Evolutionary conservation across 495 filamentous ascomycete genomes (phyloP), one percentile per base, ranked within the genome.

Genomic region (Aspergillus bertholletiae): DNA sequence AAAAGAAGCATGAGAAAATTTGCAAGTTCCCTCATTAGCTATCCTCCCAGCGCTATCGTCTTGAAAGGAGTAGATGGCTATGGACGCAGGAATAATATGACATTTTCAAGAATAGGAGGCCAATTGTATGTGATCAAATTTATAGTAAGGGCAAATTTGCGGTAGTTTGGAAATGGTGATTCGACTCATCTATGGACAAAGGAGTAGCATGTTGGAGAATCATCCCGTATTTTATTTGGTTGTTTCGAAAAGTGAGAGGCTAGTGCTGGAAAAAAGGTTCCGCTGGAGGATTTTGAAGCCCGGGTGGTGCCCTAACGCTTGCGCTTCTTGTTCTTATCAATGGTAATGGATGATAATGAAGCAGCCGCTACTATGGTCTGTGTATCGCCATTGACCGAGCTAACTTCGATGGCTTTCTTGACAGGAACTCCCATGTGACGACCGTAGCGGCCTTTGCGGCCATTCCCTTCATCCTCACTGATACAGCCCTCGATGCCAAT

Each of bases 401-500:
- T n/a, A 7, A 57, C 70, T 32, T 77, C 76, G 13, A 76, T 73
- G 3, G 77, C 71, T 60, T 88, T 89, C 75, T 90, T 90, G 61
- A 96, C 80, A 2, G 90, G 82, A n/a, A 97, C 90, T 40, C 91
- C 92, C 92, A 97, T 97, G 68, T 96, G 90, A 39, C 92, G 87
- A 45, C 92, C 95, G 62, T 94, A 96, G 11, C 94, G 83, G n/a
- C 95, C 95, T 68, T 96, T 96, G 59, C 94, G 85, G 34, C 92
- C 93, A 68, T 96, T 97, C 32, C 88, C 88, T 67, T 98, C 94
- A 56, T 98, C 95, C 69, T 98, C 94, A 70, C 91, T 96, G 68
- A 97, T 82, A 68, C 94, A 98, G 46, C 89, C 87, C 37, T 97
- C 92, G 49, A 90, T 82, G 46, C 88, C 86, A 62, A 98, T 88